A percentile compares a stretch with the other conserved stretches of the same genome.
Conservation (phyloP, 441 rosid genomes). For the Manihot esculenta region DNA sequence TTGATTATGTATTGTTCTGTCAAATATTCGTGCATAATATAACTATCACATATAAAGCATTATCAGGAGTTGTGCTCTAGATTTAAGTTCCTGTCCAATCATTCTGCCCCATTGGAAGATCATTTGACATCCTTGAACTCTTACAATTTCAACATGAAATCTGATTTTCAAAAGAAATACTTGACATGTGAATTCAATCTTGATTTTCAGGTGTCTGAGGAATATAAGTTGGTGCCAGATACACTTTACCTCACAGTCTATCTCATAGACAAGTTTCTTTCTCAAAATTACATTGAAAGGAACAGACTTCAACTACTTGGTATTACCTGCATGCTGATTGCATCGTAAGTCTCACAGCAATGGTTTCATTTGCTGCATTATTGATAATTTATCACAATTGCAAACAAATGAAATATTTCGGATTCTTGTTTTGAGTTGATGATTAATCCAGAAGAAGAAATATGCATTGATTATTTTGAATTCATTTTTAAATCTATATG, state of each 20-base stretch:
- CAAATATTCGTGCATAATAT: neutral
- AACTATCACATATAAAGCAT: slow-evolving; percentile 1
- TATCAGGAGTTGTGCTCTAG: neutral
- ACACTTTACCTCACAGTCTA: slow-evolving; percentile 84
- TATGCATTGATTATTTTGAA: neutral
- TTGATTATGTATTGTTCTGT: neutral
- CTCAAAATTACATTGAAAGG: slow-evolving; percentile 57
- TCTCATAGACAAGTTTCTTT: slow-evolving; percentile 81
- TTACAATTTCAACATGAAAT: neutral
- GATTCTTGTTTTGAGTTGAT: neutral
- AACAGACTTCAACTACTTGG: slow-evolving; percentile 91
- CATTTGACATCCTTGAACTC: neutral
- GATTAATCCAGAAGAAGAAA: neutral
- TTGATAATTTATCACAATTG: neutral
- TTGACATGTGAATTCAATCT: slow-evolving; percentile 15
- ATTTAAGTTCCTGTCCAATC: neutral
- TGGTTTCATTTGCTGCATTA: slow-evolving; percentile 4
- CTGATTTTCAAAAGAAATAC: slow-evolving; percentile 3
- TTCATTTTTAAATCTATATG: neutral
- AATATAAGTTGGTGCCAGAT: slow-evolving; percentile 86
- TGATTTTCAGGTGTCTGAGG: slow-evolving; percentile 80
- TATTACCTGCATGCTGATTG: slow-evolving; percentile 87
- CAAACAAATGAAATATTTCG: neutral
- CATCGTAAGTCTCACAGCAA: slow-evolving; percentile 66
- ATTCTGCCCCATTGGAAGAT: neutral